phyloP scores from a whole-genome alignment of 1,284 basidiomycete species.

The Phlebopus sp. region DNA sequence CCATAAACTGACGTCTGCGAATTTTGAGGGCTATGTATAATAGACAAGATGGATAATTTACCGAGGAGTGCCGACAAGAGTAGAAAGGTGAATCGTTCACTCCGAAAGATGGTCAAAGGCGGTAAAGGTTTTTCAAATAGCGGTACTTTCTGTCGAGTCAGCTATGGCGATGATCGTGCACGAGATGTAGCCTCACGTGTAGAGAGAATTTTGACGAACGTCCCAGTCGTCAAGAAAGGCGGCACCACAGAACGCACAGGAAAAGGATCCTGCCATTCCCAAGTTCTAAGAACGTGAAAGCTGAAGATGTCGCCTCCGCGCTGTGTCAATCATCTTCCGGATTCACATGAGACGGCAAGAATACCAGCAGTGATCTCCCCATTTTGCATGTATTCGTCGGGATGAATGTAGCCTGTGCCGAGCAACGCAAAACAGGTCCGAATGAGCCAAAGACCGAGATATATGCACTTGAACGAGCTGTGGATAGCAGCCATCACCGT shows the following conservation, averaged over 20 bases:
- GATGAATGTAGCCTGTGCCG: conserved; percentile 41
- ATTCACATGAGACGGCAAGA: conserved; percentile 1
- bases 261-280: conserved; percentile 37
- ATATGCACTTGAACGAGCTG: conserved; percentile 17
- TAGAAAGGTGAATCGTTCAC: conserved; percentile 33
- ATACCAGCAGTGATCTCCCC: conserved; percentile 40
- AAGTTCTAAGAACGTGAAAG: conserved; percentile 30
- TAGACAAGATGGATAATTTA: conserved; percentile 12
- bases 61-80: conserved; percentile 35
- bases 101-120: conserved; percentile 29
- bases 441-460: conserved; percentile 26
- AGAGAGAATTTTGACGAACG: conserved; percentile 16
- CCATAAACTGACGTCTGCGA: conserved; percentile 32
- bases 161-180: conserved; percentile 1
- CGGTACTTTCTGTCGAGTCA: conserved; percentile 17
- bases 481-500: conserved; percentile 6
- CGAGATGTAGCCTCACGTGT: conserved; percentile 21
- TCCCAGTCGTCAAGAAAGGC: conserved; percentile 33
- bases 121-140: conserved; percentile 1
- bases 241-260: conserved; percentile 39
- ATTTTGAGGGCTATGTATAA: conserved; percentile 6
- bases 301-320: conserved; percentile 31
- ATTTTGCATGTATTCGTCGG: conserved; percentile 43
- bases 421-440: conserved; percentile 34
- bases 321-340: conserved; percentile 9